phyloP scores from a whole-genome alignment of 495 filamentous ascomycete species.

The Neurospora sp. region DNA sequence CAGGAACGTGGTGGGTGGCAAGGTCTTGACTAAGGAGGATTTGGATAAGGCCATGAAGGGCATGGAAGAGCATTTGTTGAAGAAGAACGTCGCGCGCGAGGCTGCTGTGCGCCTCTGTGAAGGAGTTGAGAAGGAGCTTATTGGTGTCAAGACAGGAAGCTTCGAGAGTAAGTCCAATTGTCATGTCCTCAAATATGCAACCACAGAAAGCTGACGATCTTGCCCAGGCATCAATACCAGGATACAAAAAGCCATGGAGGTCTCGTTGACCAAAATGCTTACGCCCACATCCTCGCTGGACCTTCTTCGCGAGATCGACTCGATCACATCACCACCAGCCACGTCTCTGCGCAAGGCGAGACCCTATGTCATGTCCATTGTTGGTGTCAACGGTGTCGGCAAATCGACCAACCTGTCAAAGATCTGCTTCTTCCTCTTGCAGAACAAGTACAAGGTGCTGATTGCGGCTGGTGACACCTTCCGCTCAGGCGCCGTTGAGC shows the following conservation, averaged over 20 bases:
- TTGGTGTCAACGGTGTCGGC: constrained; percentile 95
- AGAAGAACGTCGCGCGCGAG: constrained; percentile 94
- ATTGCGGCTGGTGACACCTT: constrained; percentile 96
- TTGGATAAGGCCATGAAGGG: constrained; percentile 84
- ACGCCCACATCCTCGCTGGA: constrained; percentile 93
- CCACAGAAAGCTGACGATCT: constrained; percentile 3
- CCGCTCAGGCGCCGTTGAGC: constrained; percentile 93
- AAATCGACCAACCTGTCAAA: constrained; percentile 96
- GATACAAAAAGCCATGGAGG: constrained; percentile 76
- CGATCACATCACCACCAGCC: constrained; percentile 54
- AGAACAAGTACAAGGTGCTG: constrained; percentile 92
- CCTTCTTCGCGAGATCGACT: constrained; percentile 83
- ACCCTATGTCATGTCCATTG: constrained; percentile 94
- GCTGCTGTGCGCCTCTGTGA: constrained; percentile 87
- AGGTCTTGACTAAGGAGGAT: constrained; percentile 76
- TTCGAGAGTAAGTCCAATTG: constrained; percentile 61
- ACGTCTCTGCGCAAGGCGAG: constrained; percentile 48
- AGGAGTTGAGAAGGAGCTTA: constrained; percentile 76
- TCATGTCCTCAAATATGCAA: not conserved
- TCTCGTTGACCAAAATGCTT: constrained; percentile 84
- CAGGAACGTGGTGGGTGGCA: constrained; percentile 88
- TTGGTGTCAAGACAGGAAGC: constrained; percentile 83
- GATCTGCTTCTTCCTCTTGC: constrained; percentile 92
- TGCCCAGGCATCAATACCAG: constrained; percentile 59
- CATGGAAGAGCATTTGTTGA: constrained; percentile 91